Percentiles rank a stretch among this genome's conserved stretches.
These are phyloP conservation scores for Populus hybrid DNA, from an alignment of 441 rosid species.

Conservation along the genomic window DNA sequence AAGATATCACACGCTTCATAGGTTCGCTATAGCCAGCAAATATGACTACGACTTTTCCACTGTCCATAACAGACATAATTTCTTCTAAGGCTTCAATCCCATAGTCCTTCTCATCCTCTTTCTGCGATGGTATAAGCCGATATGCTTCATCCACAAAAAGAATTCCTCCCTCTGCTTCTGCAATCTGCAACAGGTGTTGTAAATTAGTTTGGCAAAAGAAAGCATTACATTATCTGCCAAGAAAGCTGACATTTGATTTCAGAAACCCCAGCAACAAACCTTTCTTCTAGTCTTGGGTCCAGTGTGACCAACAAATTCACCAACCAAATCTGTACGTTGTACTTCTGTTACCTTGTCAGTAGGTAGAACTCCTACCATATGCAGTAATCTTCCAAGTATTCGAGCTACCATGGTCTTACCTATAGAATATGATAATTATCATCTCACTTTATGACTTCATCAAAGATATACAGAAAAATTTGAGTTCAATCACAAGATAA, in stretches of 20 bases:
- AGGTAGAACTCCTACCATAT: constrained; percentile 88
- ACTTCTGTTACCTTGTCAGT: constrained; percentile 94
- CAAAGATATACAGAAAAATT: not conserved
- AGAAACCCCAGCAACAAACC: constrained; percentile 35
- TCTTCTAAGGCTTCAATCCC: constrained; percentile 97
- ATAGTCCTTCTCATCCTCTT: constrained; percentile 92
- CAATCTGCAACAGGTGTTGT: constrained; percentile 43
- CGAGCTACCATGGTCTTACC: constrained; percentile 99
- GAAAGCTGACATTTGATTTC: constrained; percentile 2
- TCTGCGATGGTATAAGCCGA: constrained; percentile 87
- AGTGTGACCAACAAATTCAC: constrained; percentile 98
- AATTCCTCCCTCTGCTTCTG: constrained; percentile 96
- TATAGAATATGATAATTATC: constrained; percentile 24
- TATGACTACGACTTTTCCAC: constrained; percentile 82
- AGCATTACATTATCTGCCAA: not conserved
- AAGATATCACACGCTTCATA: constrained; percentile 88
- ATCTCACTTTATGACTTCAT: not conserved
- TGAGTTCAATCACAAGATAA: not conserved
- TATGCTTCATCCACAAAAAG: constrained; percentile 97
- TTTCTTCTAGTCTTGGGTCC: constrained; percentile 95
- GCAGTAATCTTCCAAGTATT: constrained; percentile 81
- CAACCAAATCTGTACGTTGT: constrained; percentile 95
- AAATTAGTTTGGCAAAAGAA: constrained; percentile 5
- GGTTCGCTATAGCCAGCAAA: constrained; percentile 95
- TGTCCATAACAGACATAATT: constrained; percentile 96